phyloP scores from a whole-genome alignment of 2,329 filamentous ascomycete genomes.

The Calonectria pteridis region DNA sequence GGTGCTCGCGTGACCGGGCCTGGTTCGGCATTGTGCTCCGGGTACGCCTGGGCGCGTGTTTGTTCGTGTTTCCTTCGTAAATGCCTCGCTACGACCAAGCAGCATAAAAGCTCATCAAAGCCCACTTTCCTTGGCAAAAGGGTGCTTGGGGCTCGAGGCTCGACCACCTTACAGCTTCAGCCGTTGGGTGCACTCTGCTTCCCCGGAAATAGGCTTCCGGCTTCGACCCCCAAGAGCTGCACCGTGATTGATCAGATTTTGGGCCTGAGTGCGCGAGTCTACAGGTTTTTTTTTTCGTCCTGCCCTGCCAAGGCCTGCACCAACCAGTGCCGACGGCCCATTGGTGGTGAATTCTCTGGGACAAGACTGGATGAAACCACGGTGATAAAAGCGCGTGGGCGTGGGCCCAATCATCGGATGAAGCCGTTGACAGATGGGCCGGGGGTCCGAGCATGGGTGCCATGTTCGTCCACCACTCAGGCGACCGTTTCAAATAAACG shows the following conservation, averaged over 20 bases:
- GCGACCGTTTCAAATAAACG: slow-evolving; percentile 4
- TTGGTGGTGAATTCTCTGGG: neutral
- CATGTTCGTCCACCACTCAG: neutral
- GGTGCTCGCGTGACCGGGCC: neutral
- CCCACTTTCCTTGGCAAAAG: neutral
- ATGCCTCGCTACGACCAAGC: neutral
- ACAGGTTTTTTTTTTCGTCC: neutral
- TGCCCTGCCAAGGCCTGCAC: neutral
- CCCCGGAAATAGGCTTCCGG: neutral
- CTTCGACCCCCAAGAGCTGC: neutral
- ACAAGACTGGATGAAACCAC: slow-evolving; percentile 2
- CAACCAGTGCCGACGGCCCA: neutral
- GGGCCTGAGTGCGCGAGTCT: neutral
- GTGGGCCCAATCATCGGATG: slow-evolving; percentile 8
- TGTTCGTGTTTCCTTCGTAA: neutral
- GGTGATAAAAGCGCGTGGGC: neutral
- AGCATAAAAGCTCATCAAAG: neutral
- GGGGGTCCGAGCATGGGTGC: neutral
- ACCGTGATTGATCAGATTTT: neutral
- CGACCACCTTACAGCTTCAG: neutral
- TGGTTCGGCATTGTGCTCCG: neutral
- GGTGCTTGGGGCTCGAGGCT: neutral
- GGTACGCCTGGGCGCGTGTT: neutral
- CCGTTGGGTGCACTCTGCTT: neutral
- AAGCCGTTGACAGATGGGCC: slow-evolving; percentile 2